Base-by-base conservation (phyloP, 129 eudicot genomes). In the Lactuca saligna region DNA sequence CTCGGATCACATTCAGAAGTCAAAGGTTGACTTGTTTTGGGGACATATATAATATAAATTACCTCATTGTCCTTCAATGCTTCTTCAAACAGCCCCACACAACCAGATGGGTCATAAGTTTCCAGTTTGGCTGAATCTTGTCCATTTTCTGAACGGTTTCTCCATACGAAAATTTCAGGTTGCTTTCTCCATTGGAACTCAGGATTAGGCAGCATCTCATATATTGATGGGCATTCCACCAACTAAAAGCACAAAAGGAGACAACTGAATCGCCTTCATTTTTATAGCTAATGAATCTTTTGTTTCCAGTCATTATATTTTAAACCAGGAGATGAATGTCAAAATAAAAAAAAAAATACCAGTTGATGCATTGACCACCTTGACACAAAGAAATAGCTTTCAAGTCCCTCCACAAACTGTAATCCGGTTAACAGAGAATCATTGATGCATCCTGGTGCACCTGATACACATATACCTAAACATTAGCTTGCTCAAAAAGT, bases 281-380 rank as follows among this genome's bases (percentile, higher is more conserved):
- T 17, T 41, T 4, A 65, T 46, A 8, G 5, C 49, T 0, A 17
- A 63, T 4, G 17, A 25, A 20, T 46, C 12, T 17, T 46, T 10
- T 68, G 37, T 54, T 44, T 48, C 9, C 1, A 25, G 29, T 25
- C 29, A 25, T 2, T 1, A 25, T 25, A 25, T 25, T 25, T 25
- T 25, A 25, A 25, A 25, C 29, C 29, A 25, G 29, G 29, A 25
- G 29, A 25, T 1, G 29, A 25, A 25, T 25, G 29, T 0, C 29
- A 25, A 25, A 7, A 66, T 41, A 74, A 25, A 25, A 25, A 25
- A 25, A 34, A 67, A 50, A 74, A 76, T 89, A 93, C 96, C 97
- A 89, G 59, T 86, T 93, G 98, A 83, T 93, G 98, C 96, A 93
- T 89, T 41, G 92, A 78, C 96, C 95, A 86, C 64, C 96, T 82